Evolutionary conservation across 2,329 filamentous ascomycete species (phyloP), one percentile per base, ranked within the genome.

Genomic region (Penicillium hesseltinei): DNA sequence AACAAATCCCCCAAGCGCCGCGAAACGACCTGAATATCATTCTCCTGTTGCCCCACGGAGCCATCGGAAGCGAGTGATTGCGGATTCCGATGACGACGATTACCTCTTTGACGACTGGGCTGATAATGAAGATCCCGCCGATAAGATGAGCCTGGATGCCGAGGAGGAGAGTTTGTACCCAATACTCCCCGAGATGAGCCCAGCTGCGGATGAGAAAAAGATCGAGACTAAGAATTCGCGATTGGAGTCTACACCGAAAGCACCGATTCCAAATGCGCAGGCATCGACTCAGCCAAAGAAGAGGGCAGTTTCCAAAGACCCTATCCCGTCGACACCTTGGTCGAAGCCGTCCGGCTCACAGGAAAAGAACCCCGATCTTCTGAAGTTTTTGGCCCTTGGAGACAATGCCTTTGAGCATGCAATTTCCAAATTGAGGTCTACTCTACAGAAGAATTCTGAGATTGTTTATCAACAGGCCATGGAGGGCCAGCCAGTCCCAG

Each of bases 381-480:
- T 64, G 17, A 69, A 69, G 19, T 74, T 78, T 55, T 51, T 77
- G 21, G 58, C 57, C n/a, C 62, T 73, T n/a, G 54, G 69, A 21
- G 51, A 56, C 7, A 56, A 62, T 13, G 63, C 61, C 10, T 59
- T 76, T n/a, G 65, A 68, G 8, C 50, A 59, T 27, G 59, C 67
- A 17, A 65, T 74, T 45, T 59, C 65, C 25, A 64, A 58, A n/a
- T 56, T 77, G 33, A 67, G 71, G 45, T 47, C 59, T 40, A 72
- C 67, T 4, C 62, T 72, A 27, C 63, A 70, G 36, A 68, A 63
- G 31, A 75, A 76, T 51, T 73, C 76, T 1, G 69, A 75, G 44
- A 59, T 70, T 35, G 69, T 76, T 15, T 75, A 74, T 52, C 62
- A 76, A 42, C 65, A 69, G 51, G 69, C 71, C 29, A 71, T 78